Evolutionary conservation across 2,329 filamentous ascomycete genomes (phyloP), one percentile per base, ranked within the genome.

Genomic region (Aspergillus jensenii): DNA sequence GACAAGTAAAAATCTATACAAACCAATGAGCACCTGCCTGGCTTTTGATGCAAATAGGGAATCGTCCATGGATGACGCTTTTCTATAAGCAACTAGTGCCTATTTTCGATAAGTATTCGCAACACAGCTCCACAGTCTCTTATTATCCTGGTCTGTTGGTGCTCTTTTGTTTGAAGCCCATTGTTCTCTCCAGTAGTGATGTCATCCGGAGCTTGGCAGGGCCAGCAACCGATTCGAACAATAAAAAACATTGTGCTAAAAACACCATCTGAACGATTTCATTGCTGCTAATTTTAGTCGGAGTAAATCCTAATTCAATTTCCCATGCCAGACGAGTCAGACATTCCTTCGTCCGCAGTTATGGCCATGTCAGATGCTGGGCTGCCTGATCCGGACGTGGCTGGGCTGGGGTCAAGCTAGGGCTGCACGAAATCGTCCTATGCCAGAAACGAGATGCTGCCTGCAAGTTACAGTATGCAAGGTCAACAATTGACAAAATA

Each of bases 401-500:
- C 45, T 33, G 44, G 45, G 37, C 45, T 23, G 9, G 14, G 25
- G 39, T 15, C 31, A 48, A 55, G 52, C 45, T 55, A 55, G 52
- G 52, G 52, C 52, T 51, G 39, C 46, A 50, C 41, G 17, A 56
- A 56, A 50, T 56, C 45, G 21, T 40, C 17, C 14, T 25, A 21
- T 27, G 12, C 27, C 25, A 25, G 5, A 50, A 17, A 19, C 39
- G 44, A 46, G 35, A 39, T 50, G 48, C 35, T 21, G n/a, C 27
- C 48, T 41, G 21, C 48, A 31, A 40, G 14, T 37, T 37, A 37
- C 12, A 15, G 35, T 37, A 43, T 43, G 40, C 40, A 43, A 43
- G 17, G 40, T 9, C n/a, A 43, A 19, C 21, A n/a, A 43, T 43
- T 17, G 9, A 11, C 19, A 43, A 15, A 21, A n/a, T 37, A 37